Evolutionary conservation across 768 basidiomycete genomes (phyloP).

Genomic region (Cystofilobasidium ferigula): DNA sequence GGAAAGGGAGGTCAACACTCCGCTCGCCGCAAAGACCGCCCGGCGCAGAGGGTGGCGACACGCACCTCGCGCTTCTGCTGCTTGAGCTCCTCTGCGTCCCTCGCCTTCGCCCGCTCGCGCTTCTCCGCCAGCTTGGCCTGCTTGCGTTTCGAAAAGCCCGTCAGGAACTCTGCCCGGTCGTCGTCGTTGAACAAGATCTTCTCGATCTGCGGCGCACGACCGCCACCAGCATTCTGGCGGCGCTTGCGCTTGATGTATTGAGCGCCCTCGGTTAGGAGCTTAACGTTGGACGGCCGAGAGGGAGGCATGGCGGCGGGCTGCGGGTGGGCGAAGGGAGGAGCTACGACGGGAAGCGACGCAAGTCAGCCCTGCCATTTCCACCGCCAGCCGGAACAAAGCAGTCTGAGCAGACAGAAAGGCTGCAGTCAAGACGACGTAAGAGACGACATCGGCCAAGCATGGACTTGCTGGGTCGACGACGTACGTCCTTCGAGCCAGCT

Average conservation of each 20-base stretch:
- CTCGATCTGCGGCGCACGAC: conserved; percentile 12
- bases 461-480: no score
- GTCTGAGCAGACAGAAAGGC: no score
- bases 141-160: conserved; percentile 25
- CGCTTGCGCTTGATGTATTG: conserved; percentile 21
- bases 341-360: not conserved
- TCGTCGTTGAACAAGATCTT: conserved; percentile 26
- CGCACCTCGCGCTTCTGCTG: conserved; percentile 1
- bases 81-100: conserved; percentile 16
- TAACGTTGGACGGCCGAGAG: conserved; percentile 18
- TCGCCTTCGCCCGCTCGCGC: conserved; percentile 24
- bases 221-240: not conserved
- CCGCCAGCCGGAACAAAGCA: no score
- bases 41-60: no score
- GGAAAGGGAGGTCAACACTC: not conserved
- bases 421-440: no score
- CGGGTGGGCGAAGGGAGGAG: not conserved
- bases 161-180: conserved; percentile 25
- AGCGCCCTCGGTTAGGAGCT: conserved; percentile 24
- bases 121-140: conserved; percentile 25
- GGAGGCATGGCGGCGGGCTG: conserved; percentile 10
- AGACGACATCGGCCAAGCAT: no score
- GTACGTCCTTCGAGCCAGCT: no score
- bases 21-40: not conserved
- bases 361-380: no score